Conservation (phyloP, 768 basidiomycete species). For the Mrakia frigida region DNA sequence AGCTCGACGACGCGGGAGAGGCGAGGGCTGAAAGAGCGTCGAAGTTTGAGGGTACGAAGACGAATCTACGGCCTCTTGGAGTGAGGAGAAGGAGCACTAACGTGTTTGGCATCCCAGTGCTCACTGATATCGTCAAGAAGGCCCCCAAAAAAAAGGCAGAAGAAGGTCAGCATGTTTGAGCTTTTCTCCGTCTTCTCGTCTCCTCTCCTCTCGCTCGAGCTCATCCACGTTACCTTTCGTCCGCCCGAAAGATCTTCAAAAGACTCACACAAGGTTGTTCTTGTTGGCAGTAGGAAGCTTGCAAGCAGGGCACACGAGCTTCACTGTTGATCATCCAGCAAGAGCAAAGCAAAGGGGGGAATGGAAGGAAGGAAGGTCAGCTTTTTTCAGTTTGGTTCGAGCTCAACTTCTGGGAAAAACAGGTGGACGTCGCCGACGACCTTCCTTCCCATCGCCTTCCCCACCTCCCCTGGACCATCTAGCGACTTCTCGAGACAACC, state of each 20-base stretch:
- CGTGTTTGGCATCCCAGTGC: constrained; percentile 27
- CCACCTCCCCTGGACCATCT: not conserved
- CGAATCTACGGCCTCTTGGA: not conserved
- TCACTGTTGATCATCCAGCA: constrained; percentile 5
- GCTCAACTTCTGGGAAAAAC: not conserved
- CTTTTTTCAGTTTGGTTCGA: not conserved
- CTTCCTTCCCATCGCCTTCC: not conserved
- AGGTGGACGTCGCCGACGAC: no score
- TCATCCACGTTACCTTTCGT: not conserved
- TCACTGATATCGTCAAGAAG: not conserved
- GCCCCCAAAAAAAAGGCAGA: not conserved
- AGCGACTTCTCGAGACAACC: no score
- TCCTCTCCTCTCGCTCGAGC: no score
- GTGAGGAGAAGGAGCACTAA: not conserved
- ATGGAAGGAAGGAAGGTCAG: not conserved
- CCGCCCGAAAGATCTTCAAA: not conserved
- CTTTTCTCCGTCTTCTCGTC: not conserved
- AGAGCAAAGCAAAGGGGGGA: not conserved
- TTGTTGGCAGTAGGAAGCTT: constrained; percentile 26
- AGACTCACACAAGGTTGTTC: not conserved
- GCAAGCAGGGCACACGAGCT: constrained; percentile 29
- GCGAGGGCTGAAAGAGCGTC: no score
- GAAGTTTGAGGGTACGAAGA: no score
- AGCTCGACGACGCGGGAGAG: not conserved
- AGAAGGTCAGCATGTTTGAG: not conserved